Evolutionary conservation across 495 filamentous ascomycete genomes (phyloP).

Genomic region (Penicillium arizonense): DNA sequence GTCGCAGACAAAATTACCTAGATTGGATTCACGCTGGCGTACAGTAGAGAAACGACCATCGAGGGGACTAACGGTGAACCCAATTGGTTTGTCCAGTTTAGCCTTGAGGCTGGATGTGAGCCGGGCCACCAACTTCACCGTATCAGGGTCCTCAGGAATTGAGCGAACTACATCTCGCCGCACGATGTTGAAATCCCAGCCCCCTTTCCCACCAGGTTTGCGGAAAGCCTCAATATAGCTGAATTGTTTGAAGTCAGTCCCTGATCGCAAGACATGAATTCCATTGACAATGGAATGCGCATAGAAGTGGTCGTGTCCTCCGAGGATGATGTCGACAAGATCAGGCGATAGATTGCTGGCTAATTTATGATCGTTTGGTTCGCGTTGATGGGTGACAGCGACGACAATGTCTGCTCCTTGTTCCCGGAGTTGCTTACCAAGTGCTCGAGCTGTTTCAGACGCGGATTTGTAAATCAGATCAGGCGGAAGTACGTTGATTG

Average conservation of each 20-base stretch:
- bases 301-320: slow-evolving; percentile 91
- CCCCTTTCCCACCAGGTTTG: slow-evolving; percentile 35
- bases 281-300: slow-evolving; percentile 71
- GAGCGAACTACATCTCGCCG: slow-evolving; percentile 68
- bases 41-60: slow-evolving; percentile 86
- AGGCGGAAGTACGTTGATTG: slow-evolving; percentile 81
- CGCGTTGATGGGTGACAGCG: slow-evolving; percentile 78
- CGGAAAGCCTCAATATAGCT: slow-evolving; percentile 79
- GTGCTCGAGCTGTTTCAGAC: slow-evolving; percentile 63
- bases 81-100: slow-evolving; percentile 79
- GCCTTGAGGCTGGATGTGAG: slow-evolving; percentile 67
- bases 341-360: slow-evolving; percentile 65
- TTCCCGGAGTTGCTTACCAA: slow-evolving; percentile 66
- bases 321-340: slow-evolving; percentile 78
- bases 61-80: slow-evolving; percentile 74
- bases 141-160: slow-evolving; percentile 59
- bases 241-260: slow-evolving; percentile 86
- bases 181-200: slow-evolving; percentile 76
- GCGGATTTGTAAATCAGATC: slow-evolving; percentile 78
- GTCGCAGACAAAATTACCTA: slow-evolving; percentile 89
- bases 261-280: slow-evolving; percentile 76
- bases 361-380: slow-evolving; percentile 82
- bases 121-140: slow-evolving; percentile 57
- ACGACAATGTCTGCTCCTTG: slow-evolving; percentile 80
- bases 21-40: slow-evolving; percentile 70